phyloP scores from a whole-genome alignment of 768 basidiomycete genomes.

The Mycena indigotica region DNA sequence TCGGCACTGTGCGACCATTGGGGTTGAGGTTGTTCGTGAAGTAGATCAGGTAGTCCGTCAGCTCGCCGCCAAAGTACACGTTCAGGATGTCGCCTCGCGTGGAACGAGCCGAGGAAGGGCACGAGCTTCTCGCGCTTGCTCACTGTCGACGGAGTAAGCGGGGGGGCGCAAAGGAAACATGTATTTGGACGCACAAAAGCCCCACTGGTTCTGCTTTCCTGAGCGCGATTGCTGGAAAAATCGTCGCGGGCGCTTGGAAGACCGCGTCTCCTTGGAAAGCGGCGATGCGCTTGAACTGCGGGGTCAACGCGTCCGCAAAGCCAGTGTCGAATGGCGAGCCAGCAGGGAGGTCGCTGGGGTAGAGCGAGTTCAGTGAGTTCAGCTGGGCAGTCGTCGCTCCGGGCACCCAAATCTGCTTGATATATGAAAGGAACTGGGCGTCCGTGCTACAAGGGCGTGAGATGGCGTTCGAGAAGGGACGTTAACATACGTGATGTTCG shows the following conservation, averaged over 20 bases:
- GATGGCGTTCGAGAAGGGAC: neutral
- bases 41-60: conserved; percentile 49
- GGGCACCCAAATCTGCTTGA: conserved; percentile 23
- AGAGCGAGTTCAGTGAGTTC: conserved; percentile 28
- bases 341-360: conserved; percentile 38
- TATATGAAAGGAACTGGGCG: conserved; percentile 11
- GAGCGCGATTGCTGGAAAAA: conserved; percentile 46
- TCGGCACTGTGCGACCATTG: conserved; percentile 39
- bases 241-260: conserved; percentile 55
- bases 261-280: conserved; percentile 48
- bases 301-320: conserved; percentile 38
- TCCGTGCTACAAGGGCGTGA: conserved; percentile 24
- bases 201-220: conserved; percentile 43
- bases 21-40: conserved; percentile 47
- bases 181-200: conserved; percentile 36
- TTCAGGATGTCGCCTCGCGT: conserved; percentile 45
- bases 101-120: conserved; percentile 48
- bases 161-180: neutral
- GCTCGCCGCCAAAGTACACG: conserved; percentile 43
- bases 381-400: conserved; percentile 24
- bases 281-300: conserved; percentile 53
- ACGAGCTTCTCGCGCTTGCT: conserved; percentile 47
- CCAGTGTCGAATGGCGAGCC: conserved; percentile 55
- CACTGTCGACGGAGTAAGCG: conserved; percentile 31
- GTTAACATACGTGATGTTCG: conserved; percentile 17